Percentiles rank a stretch among this genome's conserved stretches.
Evolutionary conservation across 2,329 filamentous ascomycete species (phyloP).

Genomic region (Fusarium keratoplasticum): DNA sequence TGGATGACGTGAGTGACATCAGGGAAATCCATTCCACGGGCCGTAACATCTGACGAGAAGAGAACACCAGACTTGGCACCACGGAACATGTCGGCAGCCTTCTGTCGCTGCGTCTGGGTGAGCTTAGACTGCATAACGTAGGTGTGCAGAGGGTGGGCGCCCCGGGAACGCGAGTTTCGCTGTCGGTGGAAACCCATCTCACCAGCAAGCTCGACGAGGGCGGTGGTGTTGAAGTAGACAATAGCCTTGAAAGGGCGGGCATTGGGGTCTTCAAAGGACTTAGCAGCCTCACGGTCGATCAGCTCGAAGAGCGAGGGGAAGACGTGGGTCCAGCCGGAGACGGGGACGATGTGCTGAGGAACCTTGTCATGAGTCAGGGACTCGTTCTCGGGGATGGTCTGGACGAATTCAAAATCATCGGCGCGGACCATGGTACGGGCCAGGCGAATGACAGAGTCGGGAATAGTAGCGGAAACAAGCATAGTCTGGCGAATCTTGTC

Average conservation of each 20-base stretch:
- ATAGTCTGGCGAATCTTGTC: conserved; percentile 85
- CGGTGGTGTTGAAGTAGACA: conserved; percentile 86
- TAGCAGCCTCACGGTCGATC: conserved; percentile 68
- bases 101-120: conserved; percentile 75
- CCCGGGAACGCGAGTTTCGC: conserved; percentile 53
- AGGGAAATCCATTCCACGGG: conserved; percentile 86
- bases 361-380: conserved; percentile 86
- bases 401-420: conserved; percentile 85
- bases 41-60: conserved; percentile 83
- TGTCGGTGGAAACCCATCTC: conserved; percentile 60
- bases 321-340: conserved; percentile 78
- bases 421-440: conserved; percentile 83
- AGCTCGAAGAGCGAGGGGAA: conserved; percentile 84
- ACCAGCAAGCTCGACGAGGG: conserved; percentile 74
- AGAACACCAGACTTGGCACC: conserved; percentile 70
- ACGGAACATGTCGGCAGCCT: conserved; percentile 79
- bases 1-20: conserved; percentile 85
- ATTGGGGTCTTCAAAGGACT: conserved; percentile 53
- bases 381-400: conserved; percentile 87
- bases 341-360: conserved; percentile 79
- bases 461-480: conserved; percentile 95
- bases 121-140: conserved; percentile 81
- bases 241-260: conserved; percentile 90
- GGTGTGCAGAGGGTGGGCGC: conserved; percentile 54
- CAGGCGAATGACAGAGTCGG: conserved; percentile 82